phyloP scores from a whole-genome alignment of 2,329 filamentous ascomycete species.

The Fusarium sp. region DNA sequence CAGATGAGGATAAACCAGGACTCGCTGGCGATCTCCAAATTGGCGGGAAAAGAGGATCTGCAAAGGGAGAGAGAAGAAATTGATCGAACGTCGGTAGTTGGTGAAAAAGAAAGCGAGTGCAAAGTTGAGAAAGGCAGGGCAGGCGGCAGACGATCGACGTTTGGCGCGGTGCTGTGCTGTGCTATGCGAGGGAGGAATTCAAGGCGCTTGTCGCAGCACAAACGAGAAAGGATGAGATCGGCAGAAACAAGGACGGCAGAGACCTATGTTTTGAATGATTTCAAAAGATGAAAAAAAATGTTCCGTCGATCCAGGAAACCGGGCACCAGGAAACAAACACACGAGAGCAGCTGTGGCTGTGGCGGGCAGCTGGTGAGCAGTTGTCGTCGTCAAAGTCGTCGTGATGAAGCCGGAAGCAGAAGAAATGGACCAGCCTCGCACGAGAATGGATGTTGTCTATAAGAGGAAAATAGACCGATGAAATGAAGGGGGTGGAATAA shows the following conservation, averaged over 20 bases:
- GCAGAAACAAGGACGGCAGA: constrained; percentile 16
- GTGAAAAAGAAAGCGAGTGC: constrained; percentile 14
- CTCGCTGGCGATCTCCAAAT: constrained; percentile 27
- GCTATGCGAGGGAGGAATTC: constrained; percentile 15
- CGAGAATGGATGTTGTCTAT: constrained; percentile 25
- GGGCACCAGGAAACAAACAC: constrained; percentile 13
- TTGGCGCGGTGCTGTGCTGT: constrained; percentile 17
- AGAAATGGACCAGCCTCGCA: constrained; percentile 22
- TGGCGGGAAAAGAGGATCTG: constrained; percentile 24
- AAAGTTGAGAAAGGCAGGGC: constrained; percentile 1
- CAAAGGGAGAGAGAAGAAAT: constrained; percentile 14
- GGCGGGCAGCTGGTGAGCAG: constrained; percentile 23
- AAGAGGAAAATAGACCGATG: constrained; percentile 8
- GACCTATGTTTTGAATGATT: constrained; percentile 34
- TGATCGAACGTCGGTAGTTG: constrained; percentile 14
- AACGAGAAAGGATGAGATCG: constrained; percentile 19
- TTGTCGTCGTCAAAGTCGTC: not conserved
- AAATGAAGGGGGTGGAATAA: constrained; percentile 7
- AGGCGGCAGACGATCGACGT: constrained; percentile 33
- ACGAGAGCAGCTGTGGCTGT: constrained; percentile 9
- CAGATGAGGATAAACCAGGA: constrained; percentile 20
- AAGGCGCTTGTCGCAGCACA: constrained; percentile 29
- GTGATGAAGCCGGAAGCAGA: not conserved
- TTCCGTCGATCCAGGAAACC: not conserved
- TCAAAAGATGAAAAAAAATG: not conserved